These are phyloP conservation scores for Metarhizium guizhouense DNA, from an alignment of 2,329 filamentous ascomycete genomes.

Conservation along the genomic window DNA sequence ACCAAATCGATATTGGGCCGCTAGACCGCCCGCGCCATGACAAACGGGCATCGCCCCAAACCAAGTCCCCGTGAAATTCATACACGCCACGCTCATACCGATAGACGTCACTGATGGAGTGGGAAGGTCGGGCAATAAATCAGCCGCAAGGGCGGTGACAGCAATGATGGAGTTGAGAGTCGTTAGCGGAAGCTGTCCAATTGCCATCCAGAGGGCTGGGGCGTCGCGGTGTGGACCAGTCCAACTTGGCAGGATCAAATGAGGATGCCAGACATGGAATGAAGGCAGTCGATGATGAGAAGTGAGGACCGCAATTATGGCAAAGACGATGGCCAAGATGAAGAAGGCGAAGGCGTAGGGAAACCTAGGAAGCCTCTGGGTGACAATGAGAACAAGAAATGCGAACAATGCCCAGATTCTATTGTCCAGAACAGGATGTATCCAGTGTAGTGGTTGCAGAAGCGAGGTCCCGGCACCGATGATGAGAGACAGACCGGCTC, in stretches of 20 bases:
- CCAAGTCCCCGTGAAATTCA: constrained; percentile 83
- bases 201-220: constrained; percentile 47
- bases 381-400: constrained; percentile 61
- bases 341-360: constrained; percentile 76
- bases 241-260: constrained; percentile 27
- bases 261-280: constrained; percentile 53
- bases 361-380: constrained; percentile 55
- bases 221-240: constrained; percentile 15
- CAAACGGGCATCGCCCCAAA: constrained; percentile 94
- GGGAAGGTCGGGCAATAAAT: constrained; percentile 62
- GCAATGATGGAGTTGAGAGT: constrained; percentile 90
- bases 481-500: constrained; percentile 76
- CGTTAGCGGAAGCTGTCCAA: constrained; percentile 85
- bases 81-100: constrained; percentile 70
- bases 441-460: constrained; percentile 61
- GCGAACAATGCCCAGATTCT: constrained; percentile 66
- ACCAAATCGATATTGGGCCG: constrained; percentile 85
- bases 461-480: constrained; percentile 66
- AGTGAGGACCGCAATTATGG: constrained; percentile 32
- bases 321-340: constrained; percentile 56
- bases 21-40: constrained; percentile 84
- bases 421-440: constrained; percentile 63
- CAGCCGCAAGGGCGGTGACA: constrained; percentile 67
- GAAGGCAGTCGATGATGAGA: constrained; percentile 33
- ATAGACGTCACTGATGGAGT: constrained; percentile 66